A percentile compares a stretch with the other conserved stretches of the same genome.
These are phyloP conservation scores for Saccharomycopsis selenospora DNA, from an alignment of 805 yeast genomes.

Conservation along the genomic window DNA sequence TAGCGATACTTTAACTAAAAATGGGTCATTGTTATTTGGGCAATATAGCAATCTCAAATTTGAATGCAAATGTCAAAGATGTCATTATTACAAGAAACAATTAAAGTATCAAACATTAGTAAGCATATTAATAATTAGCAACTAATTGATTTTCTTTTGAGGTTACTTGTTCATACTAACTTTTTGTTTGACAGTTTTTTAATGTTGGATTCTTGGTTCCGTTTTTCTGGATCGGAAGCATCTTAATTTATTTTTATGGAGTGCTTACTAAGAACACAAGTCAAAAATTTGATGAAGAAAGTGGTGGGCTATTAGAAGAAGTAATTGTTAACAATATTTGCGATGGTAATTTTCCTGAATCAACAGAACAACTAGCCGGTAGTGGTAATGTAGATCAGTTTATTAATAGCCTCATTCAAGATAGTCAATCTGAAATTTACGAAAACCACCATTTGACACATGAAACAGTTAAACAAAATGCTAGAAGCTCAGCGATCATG, in stretches of 20 bases:
- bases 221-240: not conserved
- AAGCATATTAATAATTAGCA: too few relatives aligned
- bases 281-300: not conserved
- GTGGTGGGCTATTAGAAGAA: not conserved
- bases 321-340: not conserved
- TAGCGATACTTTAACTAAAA: not conserved
- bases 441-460: not conserved
- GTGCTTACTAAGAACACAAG: not conserved
- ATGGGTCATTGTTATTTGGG: not conserved
- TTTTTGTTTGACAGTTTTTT: not conserved
- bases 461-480: not conserved
- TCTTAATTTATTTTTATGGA: not conserved
- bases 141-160: too few relatives aligned
- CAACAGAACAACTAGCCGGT: not conserved
- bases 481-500: not conserved
- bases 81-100: too few relatives aligned
- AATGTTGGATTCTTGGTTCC: not conserved
- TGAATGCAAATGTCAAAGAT: not conserved
- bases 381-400: not conserved
- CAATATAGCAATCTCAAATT: not conserved
- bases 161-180: too few relatives aligned
- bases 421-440: not conserved
- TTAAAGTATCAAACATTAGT: too few relatives aligned
- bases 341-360: not conserved
- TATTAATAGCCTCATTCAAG: not conserved